Base-by-base conservation (phyloP, 495 filamentous ascomycete species). In the Daldinia caldariorum region DNA sequence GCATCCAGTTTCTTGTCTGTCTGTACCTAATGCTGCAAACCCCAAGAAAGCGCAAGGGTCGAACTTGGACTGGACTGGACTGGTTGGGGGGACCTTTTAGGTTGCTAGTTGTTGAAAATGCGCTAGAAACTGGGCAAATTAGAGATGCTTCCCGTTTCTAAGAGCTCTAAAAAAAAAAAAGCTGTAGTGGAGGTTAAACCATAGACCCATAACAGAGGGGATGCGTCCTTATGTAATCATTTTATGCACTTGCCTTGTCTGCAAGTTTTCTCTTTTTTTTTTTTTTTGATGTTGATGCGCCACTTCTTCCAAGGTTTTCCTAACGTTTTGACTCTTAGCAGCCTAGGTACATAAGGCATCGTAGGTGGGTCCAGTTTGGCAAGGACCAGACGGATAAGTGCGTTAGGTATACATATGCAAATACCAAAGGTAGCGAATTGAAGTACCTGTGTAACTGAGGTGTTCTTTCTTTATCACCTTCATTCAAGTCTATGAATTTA, bases 141-240 rank as follows among this genome's bases (percentile, higher is more conserved):
- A 53, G 39, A 53, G 39, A 34, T 45, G 26, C 34, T 57, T 57
- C 35, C 18, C 12, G 32, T 57, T 31, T 38, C 50, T 32, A 1
- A 35, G 26, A 26, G 26, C 26, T 26, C 26, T 26, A 61, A 34
- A 53, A 51, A 71, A 62, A 62, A 32, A 66, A 61, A 66, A 71
- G 67, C 67, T 70, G 34, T 38, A 70, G 67, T 70, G 62, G 67
- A 65, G 57, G 45, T 49, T 39, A 31, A n/a, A 20, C 43, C 20
- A 9, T 22, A 47, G 10, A 47, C 43, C 16, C 22, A 1, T 53
- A 32, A 53, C 49, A 41, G 38, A 45, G 37, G 37, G 47, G 16
- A 51, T 43, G 56, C 34, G 29, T 20, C 41, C 62, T 66, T 66
- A 66, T 34, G 54, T 66, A 66, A 66, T 66, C 31, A 34, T 26